phyloP scores from a whole-genome alignment of 805 yeast species.

The Lipomyces sp. region DNA sequence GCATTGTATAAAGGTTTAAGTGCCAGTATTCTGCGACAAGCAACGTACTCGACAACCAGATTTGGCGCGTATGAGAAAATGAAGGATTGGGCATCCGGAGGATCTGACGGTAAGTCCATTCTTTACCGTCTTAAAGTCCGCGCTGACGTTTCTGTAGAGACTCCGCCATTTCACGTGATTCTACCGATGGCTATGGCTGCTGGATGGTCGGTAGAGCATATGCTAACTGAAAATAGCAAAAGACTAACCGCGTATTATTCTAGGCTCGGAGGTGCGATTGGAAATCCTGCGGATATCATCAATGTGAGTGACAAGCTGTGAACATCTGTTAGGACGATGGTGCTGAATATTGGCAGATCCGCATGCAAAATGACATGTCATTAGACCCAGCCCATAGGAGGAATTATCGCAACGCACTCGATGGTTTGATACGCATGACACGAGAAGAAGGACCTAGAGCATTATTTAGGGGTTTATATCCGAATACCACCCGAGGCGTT shows the following conservation, averaged over 20 bases:
- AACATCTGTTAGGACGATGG: neutral
- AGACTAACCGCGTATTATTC: neutral
- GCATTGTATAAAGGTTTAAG: constrained; percentile 81
- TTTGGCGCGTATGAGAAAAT: constrained; percentile 84
- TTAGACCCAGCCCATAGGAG: constrained; percentile 68
- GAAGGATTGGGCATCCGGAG: constrained; percentile 53
- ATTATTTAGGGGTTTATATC: constrained; percentile 73
- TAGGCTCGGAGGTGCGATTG: constrained; percentile 74
- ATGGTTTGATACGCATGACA: constrained; percentile 67
- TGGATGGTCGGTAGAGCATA: constrained; percentile 55
- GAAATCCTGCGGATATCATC: constrained; percentile 86
- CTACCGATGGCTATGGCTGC: constrained; percentile 83
- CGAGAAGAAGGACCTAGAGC: constrained; percentile 64
- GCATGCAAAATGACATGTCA: constrained; percentile 83
- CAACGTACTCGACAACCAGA: constrained; percentile 83
- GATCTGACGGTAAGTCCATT: constrained; percentile 19
- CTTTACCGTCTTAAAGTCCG: neutral
- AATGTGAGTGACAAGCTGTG: constrained; percentile 59
- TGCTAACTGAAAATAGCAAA: neutral
- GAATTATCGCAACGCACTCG: constrained; percentile 75
- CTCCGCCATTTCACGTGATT: constrained; percentile 62
- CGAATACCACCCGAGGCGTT: constrained; percentile 79
- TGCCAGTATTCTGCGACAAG: constrained; percentile 83
- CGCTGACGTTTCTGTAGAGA: constrained; percentile 49
- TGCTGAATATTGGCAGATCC: constrained; percentile 14